A percentile compares a stretch with the other conserved stretches of the same genome.
These are phyloP conservation scores for Cyclocybe cylindracea DNA, from an alignment of 768 basidiomycete species.

Conservation along the genomic window DNA sequence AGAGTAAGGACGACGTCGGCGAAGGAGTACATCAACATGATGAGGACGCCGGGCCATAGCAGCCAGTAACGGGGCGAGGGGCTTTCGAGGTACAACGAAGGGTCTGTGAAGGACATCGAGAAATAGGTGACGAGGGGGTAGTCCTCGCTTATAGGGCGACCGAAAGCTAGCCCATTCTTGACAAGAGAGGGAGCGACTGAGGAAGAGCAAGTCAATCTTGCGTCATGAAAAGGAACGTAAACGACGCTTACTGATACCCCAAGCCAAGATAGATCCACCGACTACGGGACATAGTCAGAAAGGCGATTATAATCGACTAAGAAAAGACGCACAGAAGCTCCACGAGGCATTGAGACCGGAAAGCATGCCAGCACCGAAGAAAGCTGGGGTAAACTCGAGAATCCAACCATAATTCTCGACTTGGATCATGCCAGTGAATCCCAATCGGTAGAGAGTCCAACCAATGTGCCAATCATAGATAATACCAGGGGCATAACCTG, in stretches of 20 bases:
- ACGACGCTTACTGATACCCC: constrained; percentile 50
- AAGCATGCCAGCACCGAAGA: constrained; percentile 61
- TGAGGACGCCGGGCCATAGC: constrained; percentile 61
- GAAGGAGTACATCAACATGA: constrained; percentile 64
- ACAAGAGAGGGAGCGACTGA: constrained; percentile 54
- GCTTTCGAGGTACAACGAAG: constrained; percentile 34
- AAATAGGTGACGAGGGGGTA: constrained; percentile 45
- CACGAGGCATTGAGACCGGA: constrained; percentile 57
- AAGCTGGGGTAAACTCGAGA: constrained; percentile 57
- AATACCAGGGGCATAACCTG: constrained; percentile 61
- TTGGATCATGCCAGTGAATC: constrained; percentile 60
- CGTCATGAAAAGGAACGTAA: neutral
- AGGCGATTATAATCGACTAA: neutral
- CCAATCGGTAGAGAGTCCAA: constrained; percentile 58
- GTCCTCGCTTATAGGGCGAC: constrained; percentile 33
- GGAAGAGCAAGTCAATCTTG: neutral
- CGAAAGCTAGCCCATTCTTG: constrained; percentile 53
- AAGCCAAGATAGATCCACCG: constrained; percentile 55
- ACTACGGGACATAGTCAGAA: constrained; percentile 31
- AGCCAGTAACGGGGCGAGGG: constrained; percentile 65
- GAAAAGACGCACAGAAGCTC: constrained; percentile 50
- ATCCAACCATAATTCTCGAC: constrained; percentile 62
- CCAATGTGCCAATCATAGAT: constrained; percentile 67
- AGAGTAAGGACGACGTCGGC: constrained; percentile 48
- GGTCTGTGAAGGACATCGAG: constrained; percentile 47